These are phyloP conservation scores for Trichoderma atrobrunneum DNA, from an alignment of 2,329 filamentous ascomycete species.

Conservation along the genomic window DNA sequence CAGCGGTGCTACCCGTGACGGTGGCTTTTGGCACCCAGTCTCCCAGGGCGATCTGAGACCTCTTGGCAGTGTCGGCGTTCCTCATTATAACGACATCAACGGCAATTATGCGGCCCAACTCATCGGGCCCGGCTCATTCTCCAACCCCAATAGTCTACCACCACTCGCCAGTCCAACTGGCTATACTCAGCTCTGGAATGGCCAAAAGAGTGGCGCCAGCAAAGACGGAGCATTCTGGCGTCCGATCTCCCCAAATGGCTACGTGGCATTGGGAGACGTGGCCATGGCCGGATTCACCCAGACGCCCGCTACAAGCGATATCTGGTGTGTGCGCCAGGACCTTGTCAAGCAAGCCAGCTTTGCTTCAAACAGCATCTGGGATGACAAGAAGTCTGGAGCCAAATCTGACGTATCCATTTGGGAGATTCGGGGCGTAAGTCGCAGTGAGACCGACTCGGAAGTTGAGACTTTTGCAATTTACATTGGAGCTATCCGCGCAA, in stretches of 20 bases:
- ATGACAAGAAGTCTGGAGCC: background rate
- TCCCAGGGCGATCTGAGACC: background rate
- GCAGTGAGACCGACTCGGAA: fast-evolving
- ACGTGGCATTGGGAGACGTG: background rate
- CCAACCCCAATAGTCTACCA: background rate
- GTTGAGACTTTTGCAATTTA: background rate
- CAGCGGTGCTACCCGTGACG: background rate
- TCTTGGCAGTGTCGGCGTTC: background rate
- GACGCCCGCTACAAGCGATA: background rate
- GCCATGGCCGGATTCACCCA: background rate
- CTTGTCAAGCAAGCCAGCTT: background rate
- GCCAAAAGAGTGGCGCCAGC: background rate
- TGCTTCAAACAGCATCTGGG: background rate
- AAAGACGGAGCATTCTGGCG: background rate
- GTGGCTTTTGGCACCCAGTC: background rate
- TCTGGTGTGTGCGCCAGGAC: background rate
- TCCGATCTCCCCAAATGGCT: background rate
- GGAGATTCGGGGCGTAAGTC: background rate
- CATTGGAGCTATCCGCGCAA: background rate
- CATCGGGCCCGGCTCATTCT: no score
- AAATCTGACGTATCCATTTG: background rate
- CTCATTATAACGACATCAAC: background rate
- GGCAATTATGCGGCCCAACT: background rate
- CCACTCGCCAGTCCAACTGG: background rate
- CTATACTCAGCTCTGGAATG: background rate